A percentile compares a stretch with the other conserved stretches of the same genome.
phyloP scores from a whole-genome alignment of 768 basidiomycete species.

The Serendipita indica region DNA sequence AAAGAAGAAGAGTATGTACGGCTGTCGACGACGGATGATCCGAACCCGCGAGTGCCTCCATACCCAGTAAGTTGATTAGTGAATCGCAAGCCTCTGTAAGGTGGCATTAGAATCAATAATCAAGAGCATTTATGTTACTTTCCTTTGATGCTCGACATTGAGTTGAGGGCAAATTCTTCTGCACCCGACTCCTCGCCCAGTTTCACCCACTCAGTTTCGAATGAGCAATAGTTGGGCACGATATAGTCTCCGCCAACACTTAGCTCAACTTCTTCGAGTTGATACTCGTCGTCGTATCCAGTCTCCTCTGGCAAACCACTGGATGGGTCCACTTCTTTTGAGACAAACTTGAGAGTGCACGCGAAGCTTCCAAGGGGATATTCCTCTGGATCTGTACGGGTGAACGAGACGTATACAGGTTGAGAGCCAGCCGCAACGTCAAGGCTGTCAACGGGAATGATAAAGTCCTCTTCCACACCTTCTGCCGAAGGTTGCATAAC shows the following conservation, averaged over 20 bases:
- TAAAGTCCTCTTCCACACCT: constrained; percentile 83
- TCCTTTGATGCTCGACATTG: constrained; percentile 92
- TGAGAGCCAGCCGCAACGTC: constrained; percentile 59
- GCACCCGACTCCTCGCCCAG: constrained; percentile 58
- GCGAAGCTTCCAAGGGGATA: constrained; percentile 77
- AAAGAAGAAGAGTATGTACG: constrained; percentile 87
- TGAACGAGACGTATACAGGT: constrained; percentile 86
- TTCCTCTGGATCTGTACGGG: constrained; percentile 58
- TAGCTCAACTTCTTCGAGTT: constrained; percentile 89
- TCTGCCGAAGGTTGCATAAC: constrained; percentile 73
- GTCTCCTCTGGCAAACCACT: constrained; percentile 94
- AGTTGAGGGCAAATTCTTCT: constrained; percentile 84
- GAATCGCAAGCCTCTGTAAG: constrained; percentile 85
- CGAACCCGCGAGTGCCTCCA: constrained; percentile 91
- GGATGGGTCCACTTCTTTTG: constrained; percentile 92
- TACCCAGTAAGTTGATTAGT: constrained; percentile 87
- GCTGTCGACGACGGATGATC: constrained; percentile 67
- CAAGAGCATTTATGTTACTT: constrained; percentile 20
- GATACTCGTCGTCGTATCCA: constrained; percentile 99
- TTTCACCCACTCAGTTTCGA: constrained; percentile 91
- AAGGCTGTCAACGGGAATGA: constrained; percentile 67
- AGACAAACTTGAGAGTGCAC: constrained; percentile 85
- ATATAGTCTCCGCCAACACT: constrained; percentile 90
- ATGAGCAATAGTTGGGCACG: constrained; percentile 84
- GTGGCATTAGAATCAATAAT: background rate